These are phyloP conservation scores for Quercus lobata DNA, from an alignment of 331 rosid genomes.

Conservation along the genomic window DNA sequence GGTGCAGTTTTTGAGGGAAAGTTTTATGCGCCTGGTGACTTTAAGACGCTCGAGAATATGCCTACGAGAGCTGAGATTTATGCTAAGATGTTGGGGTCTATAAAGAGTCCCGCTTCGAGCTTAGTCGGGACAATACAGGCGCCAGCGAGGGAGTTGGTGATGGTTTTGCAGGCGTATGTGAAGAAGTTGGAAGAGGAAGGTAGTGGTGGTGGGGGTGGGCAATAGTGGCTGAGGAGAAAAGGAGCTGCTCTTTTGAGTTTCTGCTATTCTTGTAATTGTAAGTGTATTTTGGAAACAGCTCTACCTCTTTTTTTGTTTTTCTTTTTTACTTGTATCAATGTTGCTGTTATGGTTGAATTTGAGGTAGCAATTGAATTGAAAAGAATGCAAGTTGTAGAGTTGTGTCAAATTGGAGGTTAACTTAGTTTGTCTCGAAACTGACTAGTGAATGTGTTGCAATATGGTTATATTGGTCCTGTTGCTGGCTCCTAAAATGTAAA, in stretches of 20 bases:
- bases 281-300: background rate
- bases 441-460: background rate
- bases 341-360: background rate
- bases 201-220: slow-evolving; percentile 27
- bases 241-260: background rate
- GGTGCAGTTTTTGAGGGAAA: slow-evolving; percentile 94
- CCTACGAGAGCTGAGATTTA: slow-evolving; percentile 83
- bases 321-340: background rate
- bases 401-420: background rate
- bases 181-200: slow-evolving; percentile 66
- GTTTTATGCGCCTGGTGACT: slow-evolving; percentile 71
- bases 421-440: background rate
- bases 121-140: slow-evolving; percentile 79
- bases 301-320: background rate
- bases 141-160: slow-evolving; percentile 71
- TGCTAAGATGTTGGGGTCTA: slow-evolving; percentile 62
- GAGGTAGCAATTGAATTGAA: background rate
- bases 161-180: slow-evolving; percentile 75
- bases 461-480: background rate
- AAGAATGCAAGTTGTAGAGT: background rate
- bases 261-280: background rate
- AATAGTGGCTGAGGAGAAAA: slow-evolving; percentile 22
- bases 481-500: background rate
- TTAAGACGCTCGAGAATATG: slow-evolving; percentile 62
- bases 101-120: slow-evolving; percentile 63